phyloP scores from a whole-genome alignment of 1,284 basidiomycete species.

The Melampsora americana region DNA sequence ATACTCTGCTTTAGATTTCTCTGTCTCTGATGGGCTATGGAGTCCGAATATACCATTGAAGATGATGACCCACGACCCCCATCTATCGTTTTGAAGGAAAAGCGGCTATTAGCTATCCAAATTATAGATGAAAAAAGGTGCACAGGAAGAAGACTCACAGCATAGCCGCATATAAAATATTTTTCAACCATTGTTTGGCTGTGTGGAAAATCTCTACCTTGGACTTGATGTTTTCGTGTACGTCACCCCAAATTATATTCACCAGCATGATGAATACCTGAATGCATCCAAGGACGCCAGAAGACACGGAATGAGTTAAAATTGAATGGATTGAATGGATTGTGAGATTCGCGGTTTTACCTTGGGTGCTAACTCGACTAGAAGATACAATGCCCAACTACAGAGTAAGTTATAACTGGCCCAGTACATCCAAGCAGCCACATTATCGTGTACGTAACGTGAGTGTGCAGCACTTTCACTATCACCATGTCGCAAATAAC shows the following conservation, averaged over 20 bases:
- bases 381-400: slow-evolving; percentile 60
- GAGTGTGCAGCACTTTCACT: not conserved
- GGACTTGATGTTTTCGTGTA: slow-evolving; percentile 66
- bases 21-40: not conserved
- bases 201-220: slow-evolving; percentile 65
- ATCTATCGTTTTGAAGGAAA: slow-evolving; percentile 8
- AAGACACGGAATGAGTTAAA: not conserved
- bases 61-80: slow-evolving; percentile 41
- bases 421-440: slow-evolving; percentile 75
- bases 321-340: not conserved
- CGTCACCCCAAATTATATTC: slow-evolving; percentile 66
- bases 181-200: slow-evolving; percentile 61
- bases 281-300: slow-evolving; percentile 57
- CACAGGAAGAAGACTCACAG: slow-evolving; percentile 59
- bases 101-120: slow-evolving; percentile 50
- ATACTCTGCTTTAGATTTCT: slow-evolving; percentile 22
- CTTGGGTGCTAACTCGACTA: slow-evolving; percentile 28
- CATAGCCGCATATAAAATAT: slow-evolving; percentile 38
- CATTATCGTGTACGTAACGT: slow-evolving; percentile 57
- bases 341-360: slow-evolving; percentile 1
- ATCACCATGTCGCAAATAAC: slow-evolving; percentile 16
- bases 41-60: slow-evolving; percentile 23
- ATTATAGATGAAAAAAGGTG: slow-evolving; percentile 11
- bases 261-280: slow-evolving; percentile 58
- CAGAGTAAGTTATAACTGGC: slow-evolving; percentile 68